A percentile compares a stretch with the other conserved stretches of the same genome.
These are phyloP conservation scores for Prunus kanzakura DNA, from an alignment of 306 rosid genomes.

Conservation along the genomic window DNA sequence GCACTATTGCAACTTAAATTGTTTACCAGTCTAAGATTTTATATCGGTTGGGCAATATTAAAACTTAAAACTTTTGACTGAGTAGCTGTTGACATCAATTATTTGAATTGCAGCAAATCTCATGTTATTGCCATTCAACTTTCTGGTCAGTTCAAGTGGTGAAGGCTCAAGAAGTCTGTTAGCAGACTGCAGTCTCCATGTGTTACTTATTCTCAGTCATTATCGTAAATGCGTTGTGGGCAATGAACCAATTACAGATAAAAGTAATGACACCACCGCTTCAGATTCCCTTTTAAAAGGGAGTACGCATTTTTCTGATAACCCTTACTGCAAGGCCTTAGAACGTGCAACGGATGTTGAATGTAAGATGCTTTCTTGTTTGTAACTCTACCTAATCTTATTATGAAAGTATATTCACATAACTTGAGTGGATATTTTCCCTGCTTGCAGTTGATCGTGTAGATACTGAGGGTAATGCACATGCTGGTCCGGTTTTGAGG, in stretches of 20 bases:
- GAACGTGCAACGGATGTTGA: conserved; percentile 80
- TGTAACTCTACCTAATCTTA: conserved; percentile 17
- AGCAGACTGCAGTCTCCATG: conserved; percentile 85
- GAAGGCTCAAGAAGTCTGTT: conserved; percentile 69
- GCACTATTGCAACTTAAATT: not conserved
- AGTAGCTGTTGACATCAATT: conserved; percentile 18
- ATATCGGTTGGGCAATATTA: conserved; percentile 1
- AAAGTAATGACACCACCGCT: conserved; percentile 39
- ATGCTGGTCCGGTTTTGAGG: conserved; percentile 68
- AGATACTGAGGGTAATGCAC: conserved; percentile 71
- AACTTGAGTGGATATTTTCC: conserved; percentile 8
- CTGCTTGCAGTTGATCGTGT: conserved; percentile 79
- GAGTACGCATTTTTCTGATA: conserved; percentile 57
- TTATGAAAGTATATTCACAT: conserved; percentile 6
- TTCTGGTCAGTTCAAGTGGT: conserved; percentile 68
- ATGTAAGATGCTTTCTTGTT: conserved; percentile 51
- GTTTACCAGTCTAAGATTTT: not conserved
- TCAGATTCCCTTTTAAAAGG: conserved; percentile 61
- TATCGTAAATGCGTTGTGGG: conserved; percentile 66
- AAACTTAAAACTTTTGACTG: conserved; percentile 16
- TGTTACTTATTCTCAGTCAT: conserved; percentile 88
- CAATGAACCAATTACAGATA: conserved; percentile 37
- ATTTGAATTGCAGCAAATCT: conserved; percentile 71
- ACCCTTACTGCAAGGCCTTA: conserved; percentile 86
- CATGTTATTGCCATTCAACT: conserved; percentile 78